Evolutionary conservation across 176 grass and related monocot genomes (phyloP).

Genomic region (Oryza australiensis): DNA sequence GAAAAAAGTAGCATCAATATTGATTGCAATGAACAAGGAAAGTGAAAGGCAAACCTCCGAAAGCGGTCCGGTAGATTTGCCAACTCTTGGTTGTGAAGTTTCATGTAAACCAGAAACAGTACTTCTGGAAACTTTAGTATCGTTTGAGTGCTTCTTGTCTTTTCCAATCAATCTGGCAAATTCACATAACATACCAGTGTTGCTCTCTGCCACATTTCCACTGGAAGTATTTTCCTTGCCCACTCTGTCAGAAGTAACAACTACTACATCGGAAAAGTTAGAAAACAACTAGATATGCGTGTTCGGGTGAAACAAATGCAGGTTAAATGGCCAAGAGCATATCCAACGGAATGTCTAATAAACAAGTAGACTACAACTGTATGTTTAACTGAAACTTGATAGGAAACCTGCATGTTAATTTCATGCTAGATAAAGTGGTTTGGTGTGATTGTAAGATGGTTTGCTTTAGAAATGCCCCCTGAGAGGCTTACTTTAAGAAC

Average conservation of each 20-base stretch:
- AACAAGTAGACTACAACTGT: not conserved
- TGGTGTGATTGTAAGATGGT: not conserved
- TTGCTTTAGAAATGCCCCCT: not conserved
- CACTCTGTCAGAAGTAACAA: constrained; percentile 13
- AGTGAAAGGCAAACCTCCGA: constrained; percentile 34
- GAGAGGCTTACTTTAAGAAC: not conserved
- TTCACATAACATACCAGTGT: constrained; percentile 1
- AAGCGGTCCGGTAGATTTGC: not conserved
- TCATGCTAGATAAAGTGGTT: not conserved
- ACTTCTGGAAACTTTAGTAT: constrained; percentile 11
- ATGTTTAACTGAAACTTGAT: not conserved
- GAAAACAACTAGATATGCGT: not conserved
- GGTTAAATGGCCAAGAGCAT: not conserved
- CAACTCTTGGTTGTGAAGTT: constrained; percentile 1
- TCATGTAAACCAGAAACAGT: constrained; percentile 4
- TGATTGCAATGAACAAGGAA: not conserved
- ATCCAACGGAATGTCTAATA: not conserved
- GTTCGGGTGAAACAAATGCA: constrained; percentile 2
- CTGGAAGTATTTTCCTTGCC: constrained; percentile 27
- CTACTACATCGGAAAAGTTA: constrained; percentile 10
- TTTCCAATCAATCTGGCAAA: not conserved
- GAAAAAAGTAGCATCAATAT: not conserved
- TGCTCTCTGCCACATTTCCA: not conserved
- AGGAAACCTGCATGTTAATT: not conserved
- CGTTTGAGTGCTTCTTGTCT: not conserved